Base-by-base conservation (phyloP, 306 rosid species). In the Ziziphus jujuba region DNA sequence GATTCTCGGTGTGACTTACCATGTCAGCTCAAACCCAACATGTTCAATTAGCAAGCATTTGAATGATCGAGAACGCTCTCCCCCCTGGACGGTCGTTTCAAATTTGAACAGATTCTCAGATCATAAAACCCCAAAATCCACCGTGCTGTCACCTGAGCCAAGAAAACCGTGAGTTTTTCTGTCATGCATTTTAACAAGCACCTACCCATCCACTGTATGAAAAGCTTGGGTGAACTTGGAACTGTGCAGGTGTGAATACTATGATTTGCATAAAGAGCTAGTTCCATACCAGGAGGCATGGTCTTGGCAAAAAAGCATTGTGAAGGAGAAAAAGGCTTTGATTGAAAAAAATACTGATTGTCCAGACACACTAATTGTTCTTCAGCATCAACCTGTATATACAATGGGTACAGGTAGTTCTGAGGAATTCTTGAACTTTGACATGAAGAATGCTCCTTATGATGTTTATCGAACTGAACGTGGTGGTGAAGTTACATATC, bases 231-330 rank as follows among this genome's bases (percentile, higher is more conserved):
- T 59, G 10, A 38, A 34, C 45, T 38, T 14, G 21, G 15, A 66
- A 66, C 58, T 49, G 44, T 71, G 81, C 81, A 89, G 90, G 56
- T 89, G 92, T 21, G 95, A 92, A 57, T 83, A 87, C 65, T 69
- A 84, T 57, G 90, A 89, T 76, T 80, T 87, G 66, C 82, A 87
- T 65, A 68, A 76, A 23, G 63, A 84, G 68, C 75, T 84, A 31
- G 73, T 87, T 45, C 93, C 93, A 0, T 89, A 92, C 14, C 67
- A 61, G 19, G 71, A 77, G 69, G 96, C 82, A 3, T 84, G 81
- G 81, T 31, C 76, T 60, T 84, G 85, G 85, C 88, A 84, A 56
- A 84, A 77, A 66, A 51, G 60, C 31, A 63, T 84, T 35, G 75
- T 84, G 6, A 69, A 48, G 22, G 81, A 77, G 57, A 77, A 84